These are phyloP conservation scores for Lachnellula hyalina DNA, from an alignment of 2,329 filamentous ascomycete species.

Conservation along the genomic window DNA sequence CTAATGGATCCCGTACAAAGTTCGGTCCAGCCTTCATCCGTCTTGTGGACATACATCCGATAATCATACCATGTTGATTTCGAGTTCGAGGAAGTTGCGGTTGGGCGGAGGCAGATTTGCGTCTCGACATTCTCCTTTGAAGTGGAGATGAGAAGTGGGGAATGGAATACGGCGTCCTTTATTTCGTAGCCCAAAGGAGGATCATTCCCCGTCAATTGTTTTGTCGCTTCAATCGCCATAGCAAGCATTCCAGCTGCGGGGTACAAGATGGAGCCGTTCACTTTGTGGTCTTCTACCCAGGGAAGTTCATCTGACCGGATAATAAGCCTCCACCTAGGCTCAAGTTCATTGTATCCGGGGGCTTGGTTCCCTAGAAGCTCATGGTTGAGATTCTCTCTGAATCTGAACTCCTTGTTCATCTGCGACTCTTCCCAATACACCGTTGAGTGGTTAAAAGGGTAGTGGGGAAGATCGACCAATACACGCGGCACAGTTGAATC, in stretches of 20 bases:
- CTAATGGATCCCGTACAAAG: not conserved
- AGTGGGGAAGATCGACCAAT: constrained; percentile 42
- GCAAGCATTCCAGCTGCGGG: constrained; percentile 28
- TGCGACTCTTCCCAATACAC: constrained; percentile 49
- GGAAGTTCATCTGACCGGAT: constrained; percentile 21
- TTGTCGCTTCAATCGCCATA: constrained; percentile 29
- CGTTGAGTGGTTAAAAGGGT: constrained; percentile 47
- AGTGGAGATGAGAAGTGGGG: constrained; percentile 36
- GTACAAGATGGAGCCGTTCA: constrained; percentile 22
- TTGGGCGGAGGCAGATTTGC: not conserved
- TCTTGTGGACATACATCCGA: not conserved
- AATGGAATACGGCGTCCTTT: not conserved
- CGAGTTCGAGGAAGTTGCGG: not conserved
- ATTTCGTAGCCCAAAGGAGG: not conserved
- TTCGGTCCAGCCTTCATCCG: not conserved
- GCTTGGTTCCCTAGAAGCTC: constrained; percentile 24
- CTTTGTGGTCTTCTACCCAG: constrained; percentile 29
- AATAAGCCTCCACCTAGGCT: constrained; percentile 28
- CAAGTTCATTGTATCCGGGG: constrained; percentile 14
- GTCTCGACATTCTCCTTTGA: not conserved
- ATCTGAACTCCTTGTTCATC: constrained; percentile 39
- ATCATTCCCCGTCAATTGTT: constrained; percentile 3
- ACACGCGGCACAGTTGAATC: not conserved
- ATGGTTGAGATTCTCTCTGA: constrained; percentile 39
- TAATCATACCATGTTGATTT: not conserved